Percentiles rank a stretch among this genome's conserved stretches.
Evolutionary conservation across 2,329 filamentous ascomycete genomes (phyloP).

Genomic region (Basipetospora chlamydospora): DNA sequence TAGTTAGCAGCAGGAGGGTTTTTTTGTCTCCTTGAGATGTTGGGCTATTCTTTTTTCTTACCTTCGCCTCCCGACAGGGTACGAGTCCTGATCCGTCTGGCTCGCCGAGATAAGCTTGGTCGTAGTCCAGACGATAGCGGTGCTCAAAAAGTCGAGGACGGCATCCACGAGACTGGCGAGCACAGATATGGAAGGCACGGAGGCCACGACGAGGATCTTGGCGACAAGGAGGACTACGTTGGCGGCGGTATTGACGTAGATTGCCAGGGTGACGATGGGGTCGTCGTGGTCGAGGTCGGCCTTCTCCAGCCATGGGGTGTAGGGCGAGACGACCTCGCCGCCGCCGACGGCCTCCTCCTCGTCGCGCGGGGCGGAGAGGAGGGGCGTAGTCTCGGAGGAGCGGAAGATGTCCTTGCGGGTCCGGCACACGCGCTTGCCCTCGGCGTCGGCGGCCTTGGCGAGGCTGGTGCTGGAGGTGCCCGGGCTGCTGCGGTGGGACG

Average conservation of each 20-base stretch:
- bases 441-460: background rate
- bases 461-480: background rate
- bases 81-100: constrained; percentile 57
- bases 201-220: constrained; percentile 62
- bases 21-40: no score
- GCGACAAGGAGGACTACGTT: constrained; percentile 61
- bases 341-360: constrained; percentile 25
- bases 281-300: constrained; percentile 57
- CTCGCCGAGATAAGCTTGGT: constrained; percentile 53
- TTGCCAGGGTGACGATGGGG: constrained; percentile 68
- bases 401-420: constrained; percentile 82
- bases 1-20: no score
- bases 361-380: constrained; percentile 37
- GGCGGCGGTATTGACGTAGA: constrained; percentile 71
- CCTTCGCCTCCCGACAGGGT: constrained; percentile 60
- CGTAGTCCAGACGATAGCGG: constrained; percentile 67
- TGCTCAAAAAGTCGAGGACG: constrained; percentile 66
- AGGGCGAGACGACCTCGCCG: constrained; percentile 27
- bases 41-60: constrained; percentile 16
- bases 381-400: constrained; percentile 51
- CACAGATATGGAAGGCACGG: constrained; percentile 70
- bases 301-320: constrained; percentile 59
- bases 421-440: constrained; percentile 39
- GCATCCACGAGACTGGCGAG: constrained; percentile 69
- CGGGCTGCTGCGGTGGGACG: constrained; percentile 12